Percentiles rank a stretch among this genome's conserved stretches.
phyloP scores from a whole-genome alignment of 1,139 yeast species.

The Blastobotrys illinoisensis region DNA sequence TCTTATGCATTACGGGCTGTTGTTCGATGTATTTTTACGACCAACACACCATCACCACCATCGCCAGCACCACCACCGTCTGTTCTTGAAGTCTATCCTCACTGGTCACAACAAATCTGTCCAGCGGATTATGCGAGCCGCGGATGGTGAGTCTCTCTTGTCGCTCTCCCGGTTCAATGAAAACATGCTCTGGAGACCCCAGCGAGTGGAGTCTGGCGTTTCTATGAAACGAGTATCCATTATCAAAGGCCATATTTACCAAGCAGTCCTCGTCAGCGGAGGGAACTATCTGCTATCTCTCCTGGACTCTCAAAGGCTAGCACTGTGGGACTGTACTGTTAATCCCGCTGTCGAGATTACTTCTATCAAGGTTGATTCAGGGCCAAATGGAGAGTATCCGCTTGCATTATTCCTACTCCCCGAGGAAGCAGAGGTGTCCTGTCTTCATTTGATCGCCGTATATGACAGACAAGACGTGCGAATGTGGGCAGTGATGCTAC shows the following conservation, averaged over 20 bases:
- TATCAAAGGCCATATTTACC: constrained; percentile 35
- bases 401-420: constrained; percentile 45
- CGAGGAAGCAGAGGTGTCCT: constrained; percentile 26
- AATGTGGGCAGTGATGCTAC: constrained; percentile 15
- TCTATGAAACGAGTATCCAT: constrained; percentile 29
- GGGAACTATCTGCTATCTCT: constrained; percentile 48
- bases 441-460: constrained; percentile 43
- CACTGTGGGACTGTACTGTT: constrained; percentile 58
- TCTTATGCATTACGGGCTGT: constrained; percentile 33
- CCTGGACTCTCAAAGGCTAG: constrained; percentile 37
- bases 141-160: constrained; percentile 53
- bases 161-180: constrained; percentile 37
- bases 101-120: constrained; percentile 88
- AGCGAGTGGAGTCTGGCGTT: constrained; percentile 22
- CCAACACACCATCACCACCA: neutral
- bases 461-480: constrained; percentile 23
- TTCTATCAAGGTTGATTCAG: constrained; percentile 7
- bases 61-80: neutral
- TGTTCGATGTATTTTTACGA: neutral
- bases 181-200: constrained; percentile 32
- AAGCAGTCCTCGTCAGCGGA: constrained; percentile 50
- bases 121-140: constrained; percentile 56
- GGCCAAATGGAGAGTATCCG: constrained; percentile 25
- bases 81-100: constrained; percentile 34
- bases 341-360: constrained; percentile 18